These are phyloP conservation scores for Leishmania major DNA, from an alignment of 208 protist genomes.

Conservation along the genomic window DNA sequence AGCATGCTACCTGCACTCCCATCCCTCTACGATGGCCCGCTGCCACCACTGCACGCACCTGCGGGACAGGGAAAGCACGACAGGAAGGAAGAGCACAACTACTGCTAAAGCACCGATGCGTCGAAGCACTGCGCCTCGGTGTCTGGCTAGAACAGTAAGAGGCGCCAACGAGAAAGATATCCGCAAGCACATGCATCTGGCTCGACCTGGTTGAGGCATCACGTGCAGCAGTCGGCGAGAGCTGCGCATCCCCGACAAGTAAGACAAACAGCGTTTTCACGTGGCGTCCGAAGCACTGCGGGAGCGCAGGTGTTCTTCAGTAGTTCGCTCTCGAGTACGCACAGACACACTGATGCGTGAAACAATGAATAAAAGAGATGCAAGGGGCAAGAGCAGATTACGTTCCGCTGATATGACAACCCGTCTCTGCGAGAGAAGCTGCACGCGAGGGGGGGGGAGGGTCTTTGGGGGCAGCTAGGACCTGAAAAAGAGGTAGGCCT, in stretches of 20 bases:
- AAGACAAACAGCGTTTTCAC: not conserved
- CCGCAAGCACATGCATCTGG: not conserved
- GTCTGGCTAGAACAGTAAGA: not conserved
- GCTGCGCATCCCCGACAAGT: not conserved
- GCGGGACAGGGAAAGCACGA: not conserved
- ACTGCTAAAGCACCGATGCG: too few species aligned
- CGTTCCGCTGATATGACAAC: not conserved
- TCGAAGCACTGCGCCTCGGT: not conserved
- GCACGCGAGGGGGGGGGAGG: not conserved
- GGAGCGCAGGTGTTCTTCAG: not conserved
- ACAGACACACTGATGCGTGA: not conserved
- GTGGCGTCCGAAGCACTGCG: not conserved
- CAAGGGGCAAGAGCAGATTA: not conserved
- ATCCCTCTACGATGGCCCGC: not conserved
- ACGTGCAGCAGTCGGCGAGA: not conserved
- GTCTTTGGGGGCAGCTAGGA: not conserved
- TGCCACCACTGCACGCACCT: not conserved
- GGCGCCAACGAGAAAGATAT: not conserved
- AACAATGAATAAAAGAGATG: not conserved
- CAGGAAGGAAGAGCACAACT: not conserved
- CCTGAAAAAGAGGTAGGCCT: not conserved
- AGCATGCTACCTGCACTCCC: not conserved
- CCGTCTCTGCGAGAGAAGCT: not conserved
- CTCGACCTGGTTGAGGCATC: not conserved
- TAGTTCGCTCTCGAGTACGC: not conserved